Conservation (phyloP, 2,329 filamentous ascomycete species). For the Penicillium freii region DNA sequence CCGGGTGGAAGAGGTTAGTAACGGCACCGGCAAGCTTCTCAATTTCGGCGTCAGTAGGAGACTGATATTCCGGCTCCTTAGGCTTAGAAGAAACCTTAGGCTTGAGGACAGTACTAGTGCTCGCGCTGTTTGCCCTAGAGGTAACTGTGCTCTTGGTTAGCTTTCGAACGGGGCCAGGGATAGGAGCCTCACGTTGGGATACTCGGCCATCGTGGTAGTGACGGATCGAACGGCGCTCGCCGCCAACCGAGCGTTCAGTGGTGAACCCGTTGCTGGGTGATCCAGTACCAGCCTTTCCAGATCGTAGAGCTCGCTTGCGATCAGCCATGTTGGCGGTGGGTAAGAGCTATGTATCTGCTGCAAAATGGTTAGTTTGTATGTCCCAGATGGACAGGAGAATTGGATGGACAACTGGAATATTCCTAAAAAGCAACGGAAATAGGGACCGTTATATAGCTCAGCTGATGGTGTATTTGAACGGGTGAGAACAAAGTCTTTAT, state of each 20-base stretch:
- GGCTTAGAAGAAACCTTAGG: background rate
- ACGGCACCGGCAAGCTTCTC: background rate
- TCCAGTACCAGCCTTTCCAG: background rate
- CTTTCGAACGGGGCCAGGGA: background rate
- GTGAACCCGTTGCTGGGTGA: background rate
- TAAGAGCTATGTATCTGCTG: background rate
- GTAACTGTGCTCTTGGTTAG: background rate
- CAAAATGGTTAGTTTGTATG: background rate
- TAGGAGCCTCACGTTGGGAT: background rate
- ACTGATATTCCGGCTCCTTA: background rate
- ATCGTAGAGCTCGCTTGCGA: background rate
- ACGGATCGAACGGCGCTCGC: slow-evolving; percentile 2
- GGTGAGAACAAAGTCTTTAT: background rate
- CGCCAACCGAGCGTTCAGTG: background rate
- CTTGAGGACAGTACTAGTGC: too few species aligned
- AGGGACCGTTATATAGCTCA: background rate
- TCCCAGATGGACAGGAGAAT: too few species aligned
- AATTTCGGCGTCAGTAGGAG: background rate
- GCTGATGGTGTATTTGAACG: background rate
- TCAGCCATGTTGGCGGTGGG: background rate
- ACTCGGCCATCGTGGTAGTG: background rate
- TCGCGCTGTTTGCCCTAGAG: background rate
- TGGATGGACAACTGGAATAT: background rate
- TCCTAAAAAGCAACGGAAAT: background rate
- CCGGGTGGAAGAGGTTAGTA: background rate